These are phyloP conservation scores for Sporisorium iseilematis-ciliati DNA, from an alignment of 1,284 basidiomycete species.

Conservation along the genomic window DNA sequence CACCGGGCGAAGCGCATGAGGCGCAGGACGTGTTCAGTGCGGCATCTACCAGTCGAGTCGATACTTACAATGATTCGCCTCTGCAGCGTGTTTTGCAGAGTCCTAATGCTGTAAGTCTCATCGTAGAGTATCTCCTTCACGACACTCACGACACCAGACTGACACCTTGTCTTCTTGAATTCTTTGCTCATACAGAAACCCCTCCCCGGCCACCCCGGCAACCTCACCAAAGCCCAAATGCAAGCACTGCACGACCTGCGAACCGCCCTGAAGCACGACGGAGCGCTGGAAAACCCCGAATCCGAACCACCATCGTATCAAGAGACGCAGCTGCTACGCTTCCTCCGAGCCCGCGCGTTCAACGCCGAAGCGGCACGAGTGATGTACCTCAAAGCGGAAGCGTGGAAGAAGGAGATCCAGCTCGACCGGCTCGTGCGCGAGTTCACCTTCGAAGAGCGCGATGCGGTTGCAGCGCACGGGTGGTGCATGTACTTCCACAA, in stretches of 20 bases:
- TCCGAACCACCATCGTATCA: conserved; percentile 41
- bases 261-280: conserved; percentile 30
- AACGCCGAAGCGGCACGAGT: conserved; percentile 50
- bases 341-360: conserved; percentile 64
- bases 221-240: conserved; percentile 51
- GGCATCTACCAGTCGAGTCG: conserved; percentile 7
- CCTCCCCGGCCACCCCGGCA: conserved; percentile 62
- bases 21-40: conserved; percentile 16
- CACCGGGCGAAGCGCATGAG: conserved; percentile 10
- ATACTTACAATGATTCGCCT: conserved; percentile 31
- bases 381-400: conserved; percentile 63
- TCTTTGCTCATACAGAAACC: conserved; percentile 14
- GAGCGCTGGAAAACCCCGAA: conserved; percentile 29
- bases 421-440: conserved; percentile 52
- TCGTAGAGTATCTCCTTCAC: no score
- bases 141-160: no score
- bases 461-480: conserved; percentile 56
- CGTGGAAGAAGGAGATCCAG: conserved; percentile 61
- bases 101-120: conserved; percentile 12
- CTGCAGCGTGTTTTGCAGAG: conserved; percentile 23
- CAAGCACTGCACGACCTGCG: conserved; percentile 52
- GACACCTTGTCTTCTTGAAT: no score
- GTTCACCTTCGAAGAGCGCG: conserved; percentile 60
- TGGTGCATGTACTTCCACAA: conserved; percentile 70
- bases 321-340: conserved; percentile 59